Evolutionary conservation across 1,284 basidiomycete genomes (phyloP).

Genomic region (Ganoderma lingzhi): DNA sequence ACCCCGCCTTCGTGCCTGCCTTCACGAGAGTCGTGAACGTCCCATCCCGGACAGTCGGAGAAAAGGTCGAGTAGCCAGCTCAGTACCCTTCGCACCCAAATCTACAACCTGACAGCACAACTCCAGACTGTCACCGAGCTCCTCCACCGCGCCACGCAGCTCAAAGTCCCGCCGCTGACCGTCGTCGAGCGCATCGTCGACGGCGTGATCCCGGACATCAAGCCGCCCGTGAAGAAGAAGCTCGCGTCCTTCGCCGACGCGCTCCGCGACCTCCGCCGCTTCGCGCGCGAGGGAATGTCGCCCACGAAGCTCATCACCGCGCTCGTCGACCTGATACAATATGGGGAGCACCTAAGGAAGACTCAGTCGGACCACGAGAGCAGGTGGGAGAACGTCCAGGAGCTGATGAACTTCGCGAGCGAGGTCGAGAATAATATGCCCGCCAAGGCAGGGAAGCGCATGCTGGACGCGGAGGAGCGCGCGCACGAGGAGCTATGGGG

Average conservation of each 20-base stretch:
- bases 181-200: constrained; percentile 70
- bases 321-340: constrained; percentile 68
- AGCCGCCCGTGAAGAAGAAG: constrained; percentile 71
- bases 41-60: constrained; percentile 82
- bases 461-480: constrained; percentile 18
- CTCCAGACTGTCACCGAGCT: constrained; percentile 58
- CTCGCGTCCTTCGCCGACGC: constrained; percentile 66
- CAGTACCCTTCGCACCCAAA: background rate
- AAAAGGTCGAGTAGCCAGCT: constrained; percentile 62
- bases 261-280: constrained; percentile 61
- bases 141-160: constrained; percentile 57
- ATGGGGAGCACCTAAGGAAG: constrained; percentile 75
- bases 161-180: constrained; percentile 64
- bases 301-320: constrained; percentile 74
- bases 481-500: constrained; percentile 31
- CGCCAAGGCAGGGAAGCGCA: constrained; percentile 12
- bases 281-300: constrained; percentile 64
- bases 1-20: constrained; percentile 80
- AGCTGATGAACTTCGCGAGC: constrained; percentile 78
- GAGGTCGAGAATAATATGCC: constrained; percentile 49
- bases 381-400: constrained; percentile 89
- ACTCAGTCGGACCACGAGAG: constrained; percentile 79
- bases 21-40: constrained; percentile 83
- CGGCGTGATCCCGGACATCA: constrained; percentile 67
- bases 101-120: constrained; percentile 2